phyloP scores from a whole-genome alignment of 1,284 basidiomycete genomes.

The Papiliotrema terrestris region DNA sequence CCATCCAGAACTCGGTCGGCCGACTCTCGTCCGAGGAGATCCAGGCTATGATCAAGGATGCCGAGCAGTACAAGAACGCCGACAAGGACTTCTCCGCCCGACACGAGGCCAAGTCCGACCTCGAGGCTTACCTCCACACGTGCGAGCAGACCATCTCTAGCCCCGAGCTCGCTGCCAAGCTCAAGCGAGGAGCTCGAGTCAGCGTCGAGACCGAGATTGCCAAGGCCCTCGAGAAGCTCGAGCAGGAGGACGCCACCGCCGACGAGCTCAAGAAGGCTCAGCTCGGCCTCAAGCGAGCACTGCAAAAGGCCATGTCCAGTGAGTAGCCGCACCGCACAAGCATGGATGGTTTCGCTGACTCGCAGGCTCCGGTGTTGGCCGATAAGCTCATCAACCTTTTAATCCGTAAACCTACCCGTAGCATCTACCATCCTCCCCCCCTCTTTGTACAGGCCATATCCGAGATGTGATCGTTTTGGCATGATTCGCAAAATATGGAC shows the following conservation, averaged over 20 bases:
- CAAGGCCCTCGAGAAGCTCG: constrained; percentile 91
- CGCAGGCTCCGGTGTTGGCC: too few species aligned
- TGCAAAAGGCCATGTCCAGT: constrained; percentile 73
- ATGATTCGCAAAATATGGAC: too few species aligned
- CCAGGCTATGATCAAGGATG: constrained; percentile 97
- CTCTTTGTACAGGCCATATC: too few species aligned
- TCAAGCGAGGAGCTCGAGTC: constrained; percentile 89
- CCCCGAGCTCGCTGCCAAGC: constrained; percentile 93
- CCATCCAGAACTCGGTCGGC: constrained; percentile 79
- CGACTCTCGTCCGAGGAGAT: constrained; percentile 92
- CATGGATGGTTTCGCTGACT: too few species aligned
- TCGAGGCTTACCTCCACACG: constrained; percentile 92
- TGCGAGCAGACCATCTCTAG: constrained; percentile 55
- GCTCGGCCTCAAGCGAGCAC: constrained; percentile 84
- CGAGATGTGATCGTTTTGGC: too few species aligned
- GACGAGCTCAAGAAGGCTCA: constrained; percentile 94
- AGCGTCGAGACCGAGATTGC: constrained; percentile 94
- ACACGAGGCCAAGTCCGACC: constrained; percentile 93
- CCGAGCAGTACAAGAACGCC: constrained; percentile 90
- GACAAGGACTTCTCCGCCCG: constrained; percentile 96
- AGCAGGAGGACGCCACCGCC: constrained; percentile 85
- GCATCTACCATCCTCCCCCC: too few species aligned
- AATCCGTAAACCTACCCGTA: too few species aligned
- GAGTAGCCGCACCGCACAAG: too few species aligned
- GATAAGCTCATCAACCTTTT: too few species aligned